Percentiles rank a stretch among this genome's conserved stretches.
phyloP scores from a whole-genome alignment of 352 stramenopile genomes.

The Pythium aquatile region DNA sequence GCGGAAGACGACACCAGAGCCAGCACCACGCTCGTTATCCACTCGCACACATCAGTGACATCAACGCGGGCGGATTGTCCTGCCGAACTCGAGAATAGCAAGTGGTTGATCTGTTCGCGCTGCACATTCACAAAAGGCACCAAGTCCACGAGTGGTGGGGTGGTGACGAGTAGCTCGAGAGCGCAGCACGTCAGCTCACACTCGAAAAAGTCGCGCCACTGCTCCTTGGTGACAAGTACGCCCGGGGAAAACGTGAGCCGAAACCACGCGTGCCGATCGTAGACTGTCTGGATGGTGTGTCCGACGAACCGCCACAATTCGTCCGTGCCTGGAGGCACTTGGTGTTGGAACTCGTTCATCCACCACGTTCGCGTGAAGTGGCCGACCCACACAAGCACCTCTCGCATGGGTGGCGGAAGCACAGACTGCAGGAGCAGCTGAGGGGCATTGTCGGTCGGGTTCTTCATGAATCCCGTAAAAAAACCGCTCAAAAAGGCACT shows the following conservation, averaged over 20 bases:
- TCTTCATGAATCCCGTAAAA: constrained; percentile 12
- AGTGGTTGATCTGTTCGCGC: constrained; percentile 14
- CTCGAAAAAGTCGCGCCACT: constrained; percentile 13
- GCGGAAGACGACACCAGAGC: neutral
- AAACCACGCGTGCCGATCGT: constrained; percentile 16
- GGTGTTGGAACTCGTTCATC: constrained; percentile 1
- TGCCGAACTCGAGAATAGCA: constrained; percentile 6
- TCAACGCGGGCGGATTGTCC: constrained; percentile 1
- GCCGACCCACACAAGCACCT: constrained; percentile 14
- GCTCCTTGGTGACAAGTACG: constrained; percentile 10
- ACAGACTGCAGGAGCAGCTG: constrained; percentile 15
- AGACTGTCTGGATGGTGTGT: neutral
- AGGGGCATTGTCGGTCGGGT: constrained; percentile 6
- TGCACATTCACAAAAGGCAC: constrained; percentile 9
- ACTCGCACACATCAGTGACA: constrained; percentile 11
- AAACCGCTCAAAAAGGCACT: constrained; percentile 15
- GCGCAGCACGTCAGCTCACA: constrained; percentile 17
- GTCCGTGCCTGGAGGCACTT: neutral
- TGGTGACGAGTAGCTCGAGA: neutral
- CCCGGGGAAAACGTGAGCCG: constrained; percentile 18
- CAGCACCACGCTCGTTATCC: constrained; percentile 7
- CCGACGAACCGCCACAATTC: constrained; percentile 9
- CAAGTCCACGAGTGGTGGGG: neutral
- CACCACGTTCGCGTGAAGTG: constrained; percentile 18
- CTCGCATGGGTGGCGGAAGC: constrained; percentile 6